phyloP scores from a whole-genome alignment of 139 green algal genomes.

The Diplosphaera chodatii region DNA sequence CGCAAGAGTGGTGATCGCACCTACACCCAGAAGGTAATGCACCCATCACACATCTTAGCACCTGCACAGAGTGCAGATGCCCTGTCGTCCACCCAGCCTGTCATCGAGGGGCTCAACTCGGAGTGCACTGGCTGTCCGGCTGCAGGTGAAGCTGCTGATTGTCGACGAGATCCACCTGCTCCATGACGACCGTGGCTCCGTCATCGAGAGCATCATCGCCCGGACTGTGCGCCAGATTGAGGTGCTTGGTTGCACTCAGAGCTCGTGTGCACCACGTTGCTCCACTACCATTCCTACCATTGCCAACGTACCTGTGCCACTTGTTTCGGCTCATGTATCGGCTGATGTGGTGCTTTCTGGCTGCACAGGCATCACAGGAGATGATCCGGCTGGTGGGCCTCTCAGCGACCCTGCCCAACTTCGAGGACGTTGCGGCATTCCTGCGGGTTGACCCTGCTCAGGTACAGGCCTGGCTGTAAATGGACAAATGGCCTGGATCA shows the following conservation, averaged over 20 bases:
- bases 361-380: conserved; percentile 86
- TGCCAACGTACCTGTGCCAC: too few species aligned
- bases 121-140: not conserved
- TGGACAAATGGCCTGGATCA: too few species aligned
- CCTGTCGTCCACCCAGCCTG: too few species aligned
- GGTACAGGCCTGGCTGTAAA: too few species aligned
- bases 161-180: conserved; percentile 99
- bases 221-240: conserved; percentile 85
- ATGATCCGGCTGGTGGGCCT: conserved; percentile 92
- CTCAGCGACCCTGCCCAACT: conserved; percentile 96
- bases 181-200: conserved; percentile 89
- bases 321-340: too few species aligned
- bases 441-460: conserved; percentile 71
- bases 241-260: conserved; percentile 12
- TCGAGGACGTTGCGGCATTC: conserved; percentile 91
- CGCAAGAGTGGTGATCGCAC: conserved; percentile 86
- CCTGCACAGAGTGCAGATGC: too few species aligned
- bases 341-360: not conserved
- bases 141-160: conserved; percentile 85
- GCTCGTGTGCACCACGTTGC: too few species aligned
- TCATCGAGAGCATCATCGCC: conserved; percentile 93
- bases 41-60: too few species aligned
- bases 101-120: not conserved
- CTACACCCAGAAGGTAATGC: conserved; percentile 77
- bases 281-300: too few species aligned